Percentiles rank a stretch among this genome's conserved stretches.
Evolutionary conservation across 257 asterid genomes (phyloP).

Genomic region (Hygrophila difformis): DNA sequence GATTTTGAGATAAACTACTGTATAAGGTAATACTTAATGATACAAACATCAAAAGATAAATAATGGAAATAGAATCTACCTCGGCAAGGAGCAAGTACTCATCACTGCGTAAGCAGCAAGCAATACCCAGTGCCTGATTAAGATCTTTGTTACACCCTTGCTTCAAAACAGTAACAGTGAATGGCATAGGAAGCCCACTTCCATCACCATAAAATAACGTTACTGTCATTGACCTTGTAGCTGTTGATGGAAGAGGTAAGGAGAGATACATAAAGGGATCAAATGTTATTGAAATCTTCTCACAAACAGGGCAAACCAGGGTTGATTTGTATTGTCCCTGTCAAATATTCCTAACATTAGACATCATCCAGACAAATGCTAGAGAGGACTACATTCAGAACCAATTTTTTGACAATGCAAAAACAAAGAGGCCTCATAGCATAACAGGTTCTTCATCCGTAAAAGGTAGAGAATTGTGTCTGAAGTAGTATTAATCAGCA

Average conservation of each 20-base stretch:
- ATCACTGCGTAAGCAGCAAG: conserved; percentile 62
- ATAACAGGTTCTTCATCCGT: no score
- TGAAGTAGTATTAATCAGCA: no score
- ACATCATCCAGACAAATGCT: conserved; percentile 8
- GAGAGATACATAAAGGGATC: conserved; percentile 98
- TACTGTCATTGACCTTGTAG: conserved; percentile 66
- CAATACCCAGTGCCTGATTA: conserved; percentile 48
- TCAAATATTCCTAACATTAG: conserved; percentile 15
- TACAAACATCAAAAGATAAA: conserved; percentile 1
- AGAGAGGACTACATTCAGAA: background rate
- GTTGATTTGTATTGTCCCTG: conserved; percentile 99
- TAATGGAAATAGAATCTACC: conserved; percentile 33
- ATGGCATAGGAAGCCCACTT: conserved; percentile 87
- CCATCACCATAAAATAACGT: conserved; percentile 86
- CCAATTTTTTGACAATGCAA: no score
- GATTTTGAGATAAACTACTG: conserved; percentile 4
- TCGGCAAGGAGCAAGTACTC: conserved; percentile 88
- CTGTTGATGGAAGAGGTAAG: conserved; percentile 91
- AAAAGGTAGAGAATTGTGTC: no score
- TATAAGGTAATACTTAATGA: no score
- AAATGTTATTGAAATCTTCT: conserved; percentile 82
- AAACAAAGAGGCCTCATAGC: no score
- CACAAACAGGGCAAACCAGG: conserved; percentile 79
- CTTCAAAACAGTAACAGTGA: conserved; percentile 66
- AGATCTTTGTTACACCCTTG: conserved; percentile 87